Evolutionary conservation across 768 basidiomycete species (phyloP), one percentile per base, ranked within the genome.

Genomic region (Leccinum arenicola): DNA sequence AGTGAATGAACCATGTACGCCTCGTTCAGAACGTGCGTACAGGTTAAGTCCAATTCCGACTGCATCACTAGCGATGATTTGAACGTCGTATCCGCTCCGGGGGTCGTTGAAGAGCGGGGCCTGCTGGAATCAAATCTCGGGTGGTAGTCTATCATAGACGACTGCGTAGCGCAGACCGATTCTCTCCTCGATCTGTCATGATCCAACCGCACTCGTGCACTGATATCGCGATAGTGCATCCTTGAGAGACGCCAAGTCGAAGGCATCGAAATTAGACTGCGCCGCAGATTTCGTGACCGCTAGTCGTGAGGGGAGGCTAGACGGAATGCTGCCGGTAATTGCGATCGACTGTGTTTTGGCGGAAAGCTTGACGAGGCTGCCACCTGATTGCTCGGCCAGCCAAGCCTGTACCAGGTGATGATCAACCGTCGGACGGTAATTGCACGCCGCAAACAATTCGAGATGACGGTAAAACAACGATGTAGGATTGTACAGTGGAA

Each of bases 401-500:
- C 78, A 79, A 36, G 75, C 74, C 33, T 66, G 65, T n/a, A 80
- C 71, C 33, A 75, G 58, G n/a, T 76, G 76, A 57, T 80, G 75
- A 17, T 70, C 68, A n/a, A 60, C 23, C 0, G 78, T 76, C 2
- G 82, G 81, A 11, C 62, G 54, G 61, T 69, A 75, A 7, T 69
- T 68, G 63, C 79, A 82, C 1, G 76, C 75, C n/a, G 74, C 70
- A 57, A 82, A 84, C 15, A 80, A 47, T 52, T 82, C 77, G 4
- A 85, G 75, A 51, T 80, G 78, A 3, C 74, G 76, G 19, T 69
- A 77, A 66, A 85, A 83, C 52, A 72, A 71, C 29, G 67, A 61
- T 0, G 83, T 82, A 14, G 78, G 75, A 59, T 80, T 79, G 68
- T 84, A 85, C 3, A 85, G 73, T 5, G 84, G 84, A 9, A 85